phyloP scores from a whole-genome alignment of 2,329 filamentous ascomycete species.

The Hypoxylon sp. region DNA sequence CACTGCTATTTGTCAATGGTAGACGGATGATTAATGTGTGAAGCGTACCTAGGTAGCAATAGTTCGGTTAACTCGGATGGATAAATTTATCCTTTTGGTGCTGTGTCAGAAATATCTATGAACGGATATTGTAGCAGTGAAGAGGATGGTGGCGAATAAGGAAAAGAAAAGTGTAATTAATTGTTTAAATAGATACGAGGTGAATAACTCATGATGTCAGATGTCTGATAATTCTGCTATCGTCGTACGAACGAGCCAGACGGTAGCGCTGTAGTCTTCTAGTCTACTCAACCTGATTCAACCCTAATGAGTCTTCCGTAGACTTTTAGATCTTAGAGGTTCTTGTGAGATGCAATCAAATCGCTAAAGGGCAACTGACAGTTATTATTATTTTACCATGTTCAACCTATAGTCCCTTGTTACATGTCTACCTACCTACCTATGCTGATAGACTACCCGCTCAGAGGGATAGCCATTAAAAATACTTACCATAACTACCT shows the following conservation, averaged over 20 bases:
- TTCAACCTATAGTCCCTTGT: no score
- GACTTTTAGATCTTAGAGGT: neutral
- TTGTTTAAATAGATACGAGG: neutral
- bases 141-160: neutral
- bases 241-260: neutral
- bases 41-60: neutral
- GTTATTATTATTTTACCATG: no score
- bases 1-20: neutral
- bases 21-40: neutral
- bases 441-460: no score
- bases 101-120: neutral
- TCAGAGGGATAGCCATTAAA: no score
- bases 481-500: no score
- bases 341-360: neutral
- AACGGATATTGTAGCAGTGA: neutral
- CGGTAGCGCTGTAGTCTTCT: neutral
- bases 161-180: neutral
- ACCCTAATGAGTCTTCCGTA: neutral
- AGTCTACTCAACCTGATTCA: neutral
- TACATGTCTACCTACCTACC: no score
- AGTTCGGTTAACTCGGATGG: neutral
- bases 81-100: neutral
- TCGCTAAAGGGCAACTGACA: no score
- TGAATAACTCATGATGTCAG: neutral
- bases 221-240: neutral